Evolutionary conservation across 495 filamentous ascomycete species (phyloP).

Genomic region (Neurospora pannonica): DNA sequence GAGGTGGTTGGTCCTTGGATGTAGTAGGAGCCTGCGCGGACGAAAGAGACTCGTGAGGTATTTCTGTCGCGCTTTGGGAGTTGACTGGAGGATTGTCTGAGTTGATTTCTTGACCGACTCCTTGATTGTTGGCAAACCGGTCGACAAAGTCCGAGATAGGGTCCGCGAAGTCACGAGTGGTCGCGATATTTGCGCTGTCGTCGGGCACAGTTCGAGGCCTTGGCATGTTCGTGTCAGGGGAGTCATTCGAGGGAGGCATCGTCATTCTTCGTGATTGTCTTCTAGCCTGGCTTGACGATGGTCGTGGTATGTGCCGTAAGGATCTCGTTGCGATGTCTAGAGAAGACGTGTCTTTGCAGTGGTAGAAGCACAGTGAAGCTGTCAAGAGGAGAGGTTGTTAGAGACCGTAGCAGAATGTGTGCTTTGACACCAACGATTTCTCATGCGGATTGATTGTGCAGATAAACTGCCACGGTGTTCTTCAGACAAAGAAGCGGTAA

Average conservation of each 20-base stretch:
- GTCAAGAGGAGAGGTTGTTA: background rate
- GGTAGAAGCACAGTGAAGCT: background rate
- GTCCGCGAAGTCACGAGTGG: background rate
- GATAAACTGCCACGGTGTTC: background rate
- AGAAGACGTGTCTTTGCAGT: background rate
- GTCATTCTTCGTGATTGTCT: background rate
- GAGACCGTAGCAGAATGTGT: background rate
- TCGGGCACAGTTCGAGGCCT: background rate
- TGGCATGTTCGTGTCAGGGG: background rate
- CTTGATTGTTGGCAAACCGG: background rate
- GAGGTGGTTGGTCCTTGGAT: background rate
- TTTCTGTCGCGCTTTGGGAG: background rate
- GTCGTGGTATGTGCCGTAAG: background rate
- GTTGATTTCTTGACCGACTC: background rate
- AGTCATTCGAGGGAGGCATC: background rate
- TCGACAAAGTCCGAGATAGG: background rate
- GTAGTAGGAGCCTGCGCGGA: background rate
- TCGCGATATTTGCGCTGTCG: background rate
- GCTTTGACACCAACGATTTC: background rate
- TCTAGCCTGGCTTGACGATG: background rate
- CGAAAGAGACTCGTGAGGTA: rapidly evolving
- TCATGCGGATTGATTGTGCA: background rate
- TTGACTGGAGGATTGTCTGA: background rate
- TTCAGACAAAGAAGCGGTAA: background rate
- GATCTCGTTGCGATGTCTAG: background rate